These are phyloP conservation scores for Babesia gibsoni DNA, from an alignment of 169 alveolate species.

Conservation along the genomic window DNA sequence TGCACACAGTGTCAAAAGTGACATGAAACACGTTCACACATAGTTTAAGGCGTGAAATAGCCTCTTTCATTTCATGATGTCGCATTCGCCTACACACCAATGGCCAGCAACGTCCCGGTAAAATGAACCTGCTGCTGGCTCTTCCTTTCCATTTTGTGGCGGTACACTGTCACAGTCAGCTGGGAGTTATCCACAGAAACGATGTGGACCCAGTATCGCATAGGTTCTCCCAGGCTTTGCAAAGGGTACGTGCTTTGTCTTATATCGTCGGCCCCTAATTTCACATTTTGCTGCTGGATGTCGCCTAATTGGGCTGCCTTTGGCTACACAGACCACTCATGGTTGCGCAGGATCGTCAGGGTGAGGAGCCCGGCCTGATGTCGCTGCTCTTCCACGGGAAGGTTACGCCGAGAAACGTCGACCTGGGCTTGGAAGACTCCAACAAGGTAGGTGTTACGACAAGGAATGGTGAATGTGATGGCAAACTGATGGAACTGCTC, in stretches of 20 bases:
- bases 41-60: no score
- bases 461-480: no score
- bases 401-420: conserved; percentile 36
- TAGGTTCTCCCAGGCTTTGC: conserved; percentile 7
- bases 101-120: not conserved
- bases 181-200: not conserved
- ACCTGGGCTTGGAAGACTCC: conserved; percentile 60
- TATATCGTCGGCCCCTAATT: not conserved
- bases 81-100: not conserved
- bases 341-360: not conserved
- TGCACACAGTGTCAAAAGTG: no score
- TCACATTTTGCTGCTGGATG: not conserved
- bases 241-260: not conserved
- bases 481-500: no score
- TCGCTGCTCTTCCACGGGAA: conserved; percentile 56
- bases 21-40: no score
- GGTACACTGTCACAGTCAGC: no score
- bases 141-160: no score
- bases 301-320: not conserved
- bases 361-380: conserved; percentile 25
- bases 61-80: no score
- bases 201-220: not conserved
- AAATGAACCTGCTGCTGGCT: not conserved
- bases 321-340: not conserved
- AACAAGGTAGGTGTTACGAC: conserved; percentile 38